Base-by-base conservation (phyloP, 495 filamentous ascomycete genomes). In the Talaromyces trachyspermus region DNA sequence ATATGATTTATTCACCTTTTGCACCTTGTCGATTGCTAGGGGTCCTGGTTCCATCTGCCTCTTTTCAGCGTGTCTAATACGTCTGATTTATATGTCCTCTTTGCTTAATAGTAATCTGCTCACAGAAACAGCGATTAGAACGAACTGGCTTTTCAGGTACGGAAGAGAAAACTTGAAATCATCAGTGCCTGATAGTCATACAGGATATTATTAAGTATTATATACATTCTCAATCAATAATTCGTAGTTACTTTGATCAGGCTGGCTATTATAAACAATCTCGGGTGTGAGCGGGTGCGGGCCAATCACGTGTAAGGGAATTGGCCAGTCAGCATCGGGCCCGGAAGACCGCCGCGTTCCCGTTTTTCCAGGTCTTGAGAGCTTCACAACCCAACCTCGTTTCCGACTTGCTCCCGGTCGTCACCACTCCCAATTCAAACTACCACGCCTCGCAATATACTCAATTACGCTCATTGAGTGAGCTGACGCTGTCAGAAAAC, bases 251-350 rank as follows among this genome's bases (percentile, higher is more conserved):
- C 3, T 18, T 36, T 36, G 33, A 36, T 36, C 15, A 36, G 17
- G 2, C 3, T 38, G 35, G n/a, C n/a, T 38, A 9, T 33, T 33
- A 38, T 38, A 22, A 38, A 38, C 36, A 49, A 41, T 30, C 11
- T 46, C 44, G 44, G 44, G 44, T 36, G 44, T 5, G 44, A 33
- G 44, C 44, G 44, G 44, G 44, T 44, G 37, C 27, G 27, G 26
- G 44, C 66, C 67, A 72, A 72, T 72, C 69, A 72, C 62, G 66
- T 67, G 66, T 48, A 46, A 55, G 58, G 65, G 57, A 71, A 71
- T 72, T 66, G 56, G 33, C 39, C 49, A 56, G 55, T 64, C 62
- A 60, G 50, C 67, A 63, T 61, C 61, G 63, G 66, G 30, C 32
- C 39, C 20, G 39, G 23, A 42, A 37, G 27, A 37, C 44, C 44